Base-by-base conservation (phyloP, 441 rosid genomes). In the Daphne laureola region DNA sequence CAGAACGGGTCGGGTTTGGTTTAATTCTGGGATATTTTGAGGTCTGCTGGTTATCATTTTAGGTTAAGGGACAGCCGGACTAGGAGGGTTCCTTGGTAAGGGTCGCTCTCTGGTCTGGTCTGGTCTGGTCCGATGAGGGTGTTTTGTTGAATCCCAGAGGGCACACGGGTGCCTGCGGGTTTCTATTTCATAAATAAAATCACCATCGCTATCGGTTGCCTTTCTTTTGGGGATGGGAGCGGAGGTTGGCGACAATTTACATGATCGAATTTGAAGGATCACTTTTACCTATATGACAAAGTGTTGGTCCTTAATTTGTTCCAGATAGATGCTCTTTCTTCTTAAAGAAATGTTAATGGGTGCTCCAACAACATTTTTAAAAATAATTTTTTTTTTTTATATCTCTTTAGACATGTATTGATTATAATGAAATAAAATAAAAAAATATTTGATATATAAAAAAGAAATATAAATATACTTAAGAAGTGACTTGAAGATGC, bases 321-420 rank as follows among this genome's bases (percentile, higher is more conserved):
- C 14, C 48, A 43, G 46, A n/a, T 56, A 17, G 56, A 54, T 49
- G 53, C 76, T 50, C 78, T 67, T 76, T 76, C 68, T 67, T 70
- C 59, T 52, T 67, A 78, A 46, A 62, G n/a, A n/a, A n/a, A n/a
- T n/a, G n/a, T n/a, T n/a, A n/a, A n/a, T n/a, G n/a, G n/a, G n/a
- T n/a, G n/a, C n/a, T n/a, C n/a, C n/a, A n/a, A n/a, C n/a, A n/a
- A n/a, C n/a, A n/a, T n/a, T n/a, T n/a, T n/a, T n/a, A n/a, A n/a
- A n/a, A n/a, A n/a, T n/a, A n/a, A n/a, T n/a, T n/a, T n/a, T n/a
- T n/a, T n/a, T n/a, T n/a, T n/a, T n/a, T n/a, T n/a, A n/a, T n/a
- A n/a, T n/a, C n/a, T n/a, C n/a, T n/a, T n/a, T n/a, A n/a, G n/a
- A n/a, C n/a, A n/a, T n/a, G n/a, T n/a, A n/a, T n/a, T n/a, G n/a